phyloP scores from a whole-genome alignment of 352 stramenopile species.

The Globisporangium cylindrosporum region DNA sequence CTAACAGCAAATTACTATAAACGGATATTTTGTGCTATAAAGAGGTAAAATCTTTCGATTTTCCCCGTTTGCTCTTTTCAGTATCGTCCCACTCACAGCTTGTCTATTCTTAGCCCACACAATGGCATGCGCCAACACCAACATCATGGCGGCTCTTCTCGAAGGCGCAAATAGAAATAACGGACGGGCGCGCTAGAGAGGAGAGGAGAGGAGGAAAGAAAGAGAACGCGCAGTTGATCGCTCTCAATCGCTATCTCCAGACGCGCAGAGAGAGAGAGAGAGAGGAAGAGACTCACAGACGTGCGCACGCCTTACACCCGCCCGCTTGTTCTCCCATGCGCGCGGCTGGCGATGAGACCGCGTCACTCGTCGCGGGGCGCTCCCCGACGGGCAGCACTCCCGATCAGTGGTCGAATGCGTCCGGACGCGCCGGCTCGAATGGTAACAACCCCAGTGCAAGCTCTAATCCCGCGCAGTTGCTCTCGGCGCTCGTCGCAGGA shows the following conservation, averaged over 20 bases:
- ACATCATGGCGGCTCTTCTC: background rate
- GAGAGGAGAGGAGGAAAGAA: background rate
- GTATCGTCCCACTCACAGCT: background rate
- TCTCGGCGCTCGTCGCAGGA: conserved; percentile 29
- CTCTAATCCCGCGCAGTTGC: conserved; percentile 1
- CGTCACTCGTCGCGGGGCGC: conserved; percentile 13
- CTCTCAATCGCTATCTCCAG: background rate
- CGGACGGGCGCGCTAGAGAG: background rate
- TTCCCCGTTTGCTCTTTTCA: too few relatives aligned
- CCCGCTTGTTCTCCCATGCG: background rate
- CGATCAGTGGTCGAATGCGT: background rate
- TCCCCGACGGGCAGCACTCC: background rate
- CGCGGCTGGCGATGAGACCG: conserved; percentile 13
- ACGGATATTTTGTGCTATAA: too few relatives aligned
- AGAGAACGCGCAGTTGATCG: background rate
- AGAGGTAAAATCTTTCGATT: too few relatives aligned
- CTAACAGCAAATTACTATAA: too few relatives aligned
- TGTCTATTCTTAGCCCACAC: background rate
- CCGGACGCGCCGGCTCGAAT: background rate
- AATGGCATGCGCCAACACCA: background rate
- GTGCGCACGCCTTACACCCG: background rate
- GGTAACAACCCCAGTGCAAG: background rate
- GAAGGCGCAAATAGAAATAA: conserved; percentile 4
- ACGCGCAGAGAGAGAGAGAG: background rate
- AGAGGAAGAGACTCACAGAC: background rate